Evolutionary conservation across 2,329 filamentous ascomycete species (phyloP), one percentile per base, ranked within the genome.

Genomic region (Ascochyta lentis): DNA sequence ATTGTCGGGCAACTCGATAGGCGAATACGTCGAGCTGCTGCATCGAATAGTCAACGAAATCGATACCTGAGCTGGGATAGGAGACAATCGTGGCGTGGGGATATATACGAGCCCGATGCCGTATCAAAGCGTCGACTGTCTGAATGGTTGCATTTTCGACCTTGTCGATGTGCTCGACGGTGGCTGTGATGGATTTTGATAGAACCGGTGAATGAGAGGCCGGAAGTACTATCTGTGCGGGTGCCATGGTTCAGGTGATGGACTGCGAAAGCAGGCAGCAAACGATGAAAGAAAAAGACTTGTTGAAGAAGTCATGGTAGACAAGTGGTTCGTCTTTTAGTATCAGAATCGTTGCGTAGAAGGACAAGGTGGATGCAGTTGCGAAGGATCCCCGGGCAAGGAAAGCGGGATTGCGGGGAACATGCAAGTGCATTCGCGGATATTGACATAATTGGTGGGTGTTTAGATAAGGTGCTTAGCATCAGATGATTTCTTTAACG

Each of bases 21-120:
- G 75, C 71, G n/a, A 74, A 75, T 2, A 75, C 61, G 49, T 83
- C 80, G 1, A 83, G 71, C 40, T 82, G 77, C 23, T 73, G 72
- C 49, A 79, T 66, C 0, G 80, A 78, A 59, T 82, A 83, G 60
- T 82, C 73, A 31, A 79, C 76, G 67, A 80, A 83, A 1, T 77
- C 65, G 29, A 77, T 73, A 6, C 78, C 79, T 1, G 71, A 72
- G 4, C 70, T 74, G 3, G 81, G 80, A 46, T 83, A 83, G 0
- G 77, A 78, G 3, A 81, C 65, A 10, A 79, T 71, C 16, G 73
- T 73, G 2, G 70, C 62, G 48, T 78, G 59, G 1, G 76, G 66
- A n/a, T 71, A 63, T 8, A 66, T 61, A 2, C 67, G 64, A 12
- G 77, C 76, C 27, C 78, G 68, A 3, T 72, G 67, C 8, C 77